Percentiles rank a stretch among this genome's conserved stretches.
Conservation (phyloP, 2,329 filamentous ascomycete genomes). For the Pseudogymnoascus sp. region DNA sequence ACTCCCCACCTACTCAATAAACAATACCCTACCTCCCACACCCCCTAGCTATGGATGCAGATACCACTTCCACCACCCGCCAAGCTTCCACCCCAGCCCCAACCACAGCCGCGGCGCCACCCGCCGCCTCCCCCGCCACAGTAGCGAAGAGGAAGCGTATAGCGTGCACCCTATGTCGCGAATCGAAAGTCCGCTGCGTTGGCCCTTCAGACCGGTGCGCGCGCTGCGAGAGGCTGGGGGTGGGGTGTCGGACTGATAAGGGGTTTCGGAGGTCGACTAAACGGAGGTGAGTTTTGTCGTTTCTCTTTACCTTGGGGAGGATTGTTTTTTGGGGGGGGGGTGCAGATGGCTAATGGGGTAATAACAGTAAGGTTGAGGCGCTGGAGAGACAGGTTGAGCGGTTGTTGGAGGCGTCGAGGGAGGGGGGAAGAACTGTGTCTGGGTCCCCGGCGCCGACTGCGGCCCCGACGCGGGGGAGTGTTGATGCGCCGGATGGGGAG, state of each 20-base stretch:
- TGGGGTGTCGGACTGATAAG: conserved; percentile 17
- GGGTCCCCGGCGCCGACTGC: not conserved
- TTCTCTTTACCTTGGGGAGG: not conserved
- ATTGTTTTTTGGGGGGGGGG: not conserved
- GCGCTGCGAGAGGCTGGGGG: conserved; percentile 14
- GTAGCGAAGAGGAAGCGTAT: not conserved
- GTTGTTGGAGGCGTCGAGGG: not conserved
- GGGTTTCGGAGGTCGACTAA: conserved; percentile 18
- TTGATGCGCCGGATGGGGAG: not conserved
- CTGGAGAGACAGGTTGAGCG: conserved; percentile 14
- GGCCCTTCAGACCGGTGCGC: conserved; percentile 8
- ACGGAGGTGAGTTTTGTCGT: conserved; percentile 10
- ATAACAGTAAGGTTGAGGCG: conserved; percentile 15
- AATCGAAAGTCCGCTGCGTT: conserved; percentile 6
- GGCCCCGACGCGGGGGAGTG: not conserved
- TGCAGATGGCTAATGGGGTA: not conserved
- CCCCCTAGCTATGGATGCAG: not conserved
- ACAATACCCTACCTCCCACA: no score
- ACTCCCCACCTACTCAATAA: not conserved
- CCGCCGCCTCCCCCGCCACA: not conserved
- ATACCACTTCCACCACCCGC: not conserved
- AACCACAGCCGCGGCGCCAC: not conserved
- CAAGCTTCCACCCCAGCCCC: not conserved
- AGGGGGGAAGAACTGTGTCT: not conserved
- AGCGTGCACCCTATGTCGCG: conserved; percentile 11